phyloP scores from a whole-genome alignment of 139 green algal species.

The Chlamydomonas sp. region DNA sequence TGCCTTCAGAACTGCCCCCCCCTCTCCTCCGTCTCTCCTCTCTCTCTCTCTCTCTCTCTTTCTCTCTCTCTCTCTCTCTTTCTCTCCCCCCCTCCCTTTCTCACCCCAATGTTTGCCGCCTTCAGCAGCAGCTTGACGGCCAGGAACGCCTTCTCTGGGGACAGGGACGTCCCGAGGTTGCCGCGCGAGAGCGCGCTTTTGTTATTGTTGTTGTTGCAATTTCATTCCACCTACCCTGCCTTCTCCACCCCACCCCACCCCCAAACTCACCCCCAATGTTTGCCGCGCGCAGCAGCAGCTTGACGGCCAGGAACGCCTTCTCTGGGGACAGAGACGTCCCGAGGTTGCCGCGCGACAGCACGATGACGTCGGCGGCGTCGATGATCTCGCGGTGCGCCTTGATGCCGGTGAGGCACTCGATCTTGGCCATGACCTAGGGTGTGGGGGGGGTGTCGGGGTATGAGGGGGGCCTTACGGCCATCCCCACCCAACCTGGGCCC shows the following conservation, averaged over 20 bases:
- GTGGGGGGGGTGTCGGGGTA: conserved; percentile 29
- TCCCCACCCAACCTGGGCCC: neutral
- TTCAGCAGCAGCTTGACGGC: conserved; percentile 50
- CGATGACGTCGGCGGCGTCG: conserved; percentile 53
- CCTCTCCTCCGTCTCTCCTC: too few species aligned
- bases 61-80: too few species aligned
- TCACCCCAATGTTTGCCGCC: conserved; percentile 55
- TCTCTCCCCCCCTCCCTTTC: too few species aligned
- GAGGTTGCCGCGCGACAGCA: conserved; percentile 78
- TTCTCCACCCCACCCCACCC: conserved; percentile 2
- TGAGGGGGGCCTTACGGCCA: neutral
- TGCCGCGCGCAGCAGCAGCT: neutral
- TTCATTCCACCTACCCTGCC: neutral
- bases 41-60: too few species aligned
- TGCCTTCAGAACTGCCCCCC: too few species aligned
- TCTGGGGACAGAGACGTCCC: conserved; percentile 71
- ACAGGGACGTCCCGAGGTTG: neutral
- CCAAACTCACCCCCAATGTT: neutral
- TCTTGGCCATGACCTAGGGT: conserved; percentile 78
- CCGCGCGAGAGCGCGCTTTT: neutral
- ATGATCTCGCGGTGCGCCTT: conserved; percentile 49
- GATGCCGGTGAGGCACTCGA: conserved; percentile 52
- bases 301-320: conserved; percentile 34
- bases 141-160: conserved; percentile 39
- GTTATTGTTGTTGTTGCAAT: neutral